A percentile compares a stretch with the other conserved stretches of the same genome.
Conservation (phyloP, 129 eudicot genomes). For the Flaveria trinervia region DNA sequence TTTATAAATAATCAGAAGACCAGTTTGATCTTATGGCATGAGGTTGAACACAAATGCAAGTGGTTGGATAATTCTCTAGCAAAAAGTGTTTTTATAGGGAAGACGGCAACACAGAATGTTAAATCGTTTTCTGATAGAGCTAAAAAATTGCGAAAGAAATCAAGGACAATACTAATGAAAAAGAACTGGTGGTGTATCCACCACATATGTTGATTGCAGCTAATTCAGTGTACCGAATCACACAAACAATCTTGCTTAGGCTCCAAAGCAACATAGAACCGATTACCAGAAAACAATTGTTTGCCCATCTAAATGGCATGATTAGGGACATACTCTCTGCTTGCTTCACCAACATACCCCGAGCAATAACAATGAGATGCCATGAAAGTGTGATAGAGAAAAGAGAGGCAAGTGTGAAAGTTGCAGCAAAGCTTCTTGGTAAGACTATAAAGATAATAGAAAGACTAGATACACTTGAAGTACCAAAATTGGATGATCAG, state of each 20-base stretch:
- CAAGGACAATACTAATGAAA: background rate
- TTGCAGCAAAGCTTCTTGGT: slow-evolving; percentile 39
- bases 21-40: slow-evolving; percentile 30
- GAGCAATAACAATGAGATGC: slow-evolving; percentile 25
- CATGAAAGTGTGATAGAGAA: slow-evolving; percentile 32
- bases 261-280: background rate
- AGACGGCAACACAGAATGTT: slow-evolving; percentile 25
- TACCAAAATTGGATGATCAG: slow-evolving; percentile 23
- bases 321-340: slow-evolving; percentile 29
- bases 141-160: background rate
- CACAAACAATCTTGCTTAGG: slow-evolving; percentile 30
- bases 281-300: background rate
- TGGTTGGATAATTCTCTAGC: slow-evolving; percentile 38
- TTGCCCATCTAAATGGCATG: slow-evolving; percentile 27
- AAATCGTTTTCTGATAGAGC: slow-evolving; percentile 30
- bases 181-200: background rate
- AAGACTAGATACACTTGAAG: slow-evolving; percentile 1
- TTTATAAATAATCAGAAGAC: slow-evolving; percentile 18
- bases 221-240: slow-evolving; percentile 46
- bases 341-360: slow-evolving; percentile 35
- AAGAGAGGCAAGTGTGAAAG: slow-evolving; percentile 26
- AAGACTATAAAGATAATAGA: slow-evolving; percentile 23
- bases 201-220: slow-evolving; percentile 32
- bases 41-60: slow-evolving; percentile 28
- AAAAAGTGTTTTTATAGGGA: slow-evolving; percentile 6